A percentile compares a stretch with the other conserved stretches of the same genome.
These are phyloP conservation scores for Smallanthus sonchifolius DNA, from an alignment of 129 eudicot species.

Conservation along the genomic window DNA sequence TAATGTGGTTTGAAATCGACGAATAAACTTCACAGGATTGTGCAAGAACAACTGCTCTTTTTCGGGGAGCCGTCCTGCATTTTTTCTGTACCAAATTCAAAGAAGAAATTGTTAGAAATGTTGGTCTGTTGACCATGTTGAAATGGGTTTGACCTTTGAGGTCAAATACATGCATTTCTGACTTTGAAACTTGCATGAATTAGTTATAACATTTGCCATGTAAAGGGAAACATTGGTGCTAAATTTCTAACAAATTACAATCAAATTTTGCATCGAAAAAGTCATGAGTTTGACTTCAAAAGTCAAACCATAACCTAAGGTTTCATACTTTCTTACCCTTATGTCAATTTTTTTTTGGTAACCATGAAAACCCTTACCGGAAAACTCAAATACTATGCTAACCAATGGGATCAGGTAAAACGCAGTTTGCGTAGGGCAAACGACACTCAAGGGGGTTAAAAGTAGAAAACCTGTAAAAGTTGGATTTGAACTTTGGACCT, in stretches of 20 bases:
- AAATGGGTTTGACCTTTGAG: neutral
- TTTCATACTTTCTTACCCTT: too few species aligned
- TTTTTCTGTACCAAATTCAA: constrained; percentile 39
- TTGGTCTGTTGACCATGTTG: constrained; percentile 5
- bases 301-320: neutral
- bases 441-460: too few species aligned
- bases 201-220: neutral
- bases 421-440: too few species aligned
- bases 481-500: too few species aligned
- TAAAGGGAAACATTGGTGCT: neutral
- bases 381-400: too few species aligned
- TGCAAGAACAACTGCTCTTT: constrained; percentile 54
- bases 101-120: constrained; percentile 4
- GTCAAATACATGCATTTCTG: constrained; percentile 5
- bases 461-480: too few species aligned
- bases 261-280: constrained; percentile 1
- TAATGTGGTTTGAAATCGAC: neutral
- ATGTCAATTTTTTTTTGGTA: too few species aligned
- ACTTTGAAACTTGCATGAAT: neutral
- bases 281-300: constrained; percentile 6
- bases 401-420: too few species aligned
- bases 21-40: constrained; percentile 44
- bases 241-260: constrained; percentile 1
- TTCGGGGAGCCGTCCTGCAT: constrained; percentile 42
- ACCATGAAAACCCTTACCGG: too few species aligned